Percentiles rank a stretch among this genome's conserved stretches.
Evolutionary conservation across 495 filamentous ascomycete genomes (phyloP).

Genomic region (Hypoxylon lenormandii): DNA sequence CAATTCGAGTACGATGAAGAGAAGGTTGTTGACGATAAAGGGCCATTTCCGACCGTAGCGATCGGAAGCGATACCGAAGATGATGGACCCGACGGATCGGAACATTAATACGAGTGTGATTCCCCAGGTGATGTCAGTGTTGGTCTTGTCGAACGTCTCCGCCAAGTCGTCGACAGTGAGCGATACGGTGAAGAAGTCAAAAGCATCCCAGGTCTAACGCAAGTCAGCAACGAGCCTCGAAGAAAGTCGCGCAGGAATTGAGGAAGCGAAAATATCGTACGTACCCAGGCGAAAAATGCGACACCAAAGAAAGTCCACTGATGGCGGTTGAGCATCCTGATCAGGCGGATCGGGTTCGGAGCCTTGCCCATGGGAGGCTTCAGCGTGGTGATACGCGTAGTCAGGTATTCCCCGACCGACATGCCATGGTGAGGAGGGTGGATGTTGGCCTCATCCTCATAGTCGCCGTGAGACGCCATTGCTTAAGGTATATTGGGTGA

Average conservation of each 20-base stretch:
- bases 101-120: constrained; percentile 89
- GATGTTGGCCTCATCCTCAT: constrained; percentile 39
- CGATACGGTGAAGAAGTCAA: constrained; percentile 92
- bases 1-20: constrained; percentile 84
- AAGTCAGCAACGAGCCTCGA: constrained; percentile 18
- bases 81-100: constrained; percentile 75
- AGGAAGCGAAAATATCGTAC: constrained; percentile 18
- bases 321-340: constrained; percentile 74
- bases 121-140: constrained; percentile 87
- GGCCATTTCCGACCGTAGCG: constrained; percentile 90
- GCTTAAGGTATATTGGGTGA: constrained; percentile 17
- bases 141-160: constrained; percentile 71
- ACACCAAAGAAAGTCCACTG: constrained; percentile 90
- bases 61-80: constrained; percentile 84
- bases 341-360: constrained; percentile 79
- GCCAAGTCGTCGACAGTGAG: constrained; percentile 77
- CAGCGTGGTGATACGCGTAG: constrained; percentile 77
- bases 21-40: constrained; percentile 82
- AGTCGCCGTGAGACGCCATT: constrained; percentile 31
- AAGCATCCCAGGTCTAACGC: constrained; percentile 79
- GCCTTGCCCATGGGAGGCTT: constrained; percentile 81
- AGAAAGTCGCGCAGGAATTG: constrained; percentile 10
- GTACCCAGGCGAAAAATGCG: constrained; percentile 76
- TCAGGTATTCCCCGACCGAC: constrained; percentile 70
- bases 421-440: constrained; percentile 61